Evolutionary conservation across 1,284 basidiomycete genomes (phyloP), one percentile per base, ranked within the genome.

Genomic region (Trichosporon sp.): DNA sequence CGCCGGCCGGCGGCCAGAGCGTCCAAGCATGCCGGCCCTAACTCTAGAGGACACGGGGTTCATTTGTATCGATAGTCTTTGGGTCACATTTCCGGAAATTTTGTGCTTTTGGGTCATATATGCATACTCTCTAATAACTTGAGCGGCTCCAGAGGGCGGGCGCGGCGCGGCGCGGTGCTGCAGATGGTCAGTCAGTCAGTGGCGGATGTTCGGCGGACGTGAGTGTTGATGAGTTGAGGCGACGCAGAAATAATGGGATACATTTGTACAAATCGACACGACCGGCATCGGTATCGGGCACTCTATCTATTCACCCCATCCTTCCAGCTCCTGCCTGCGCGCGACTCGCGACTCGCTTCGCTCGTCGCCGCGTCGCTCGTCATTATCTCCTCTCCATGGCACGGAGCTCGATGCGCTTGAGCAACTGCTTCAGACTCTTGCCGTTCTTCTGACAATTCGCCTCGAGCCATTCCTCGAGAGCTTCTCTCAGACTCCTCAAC

Each of bases 381-480:
- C 26, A 12, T 31, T 48, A 43, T 48, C 72, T 31, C 16, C 63
- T 71, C 69, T 76, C 77, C 31, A 80, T 75, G 26, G 79, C 80
- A 7, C 75, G 75, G 56, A 78, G 68, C 76, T 82, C 79, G 72
- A 83, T 78, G 74, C 81, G 80, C 74, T 80, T 83, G 80, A 96
- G 85, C 78, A 95, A 84, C 0, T 90, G 90, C 83, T 93, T 94
- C 76, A 98, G 85, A 65, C 90, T 94, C 81, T 92, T 93, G 71
- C 92, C 94, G 43, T 91, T 91, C 79, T 93, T 91, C 80, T 93
- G 91, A 78, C 92, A 93, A 73, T 89, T 88, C 32, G 80, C 84
- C 68, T 84, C 89, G 73, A 99, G 82, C 94, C 94, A 98, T 14
- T 75, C 77, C 85, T 98, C 94, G 91, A 99, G 94, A 79, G 93